These are phyloP conservation scores for Hamigera avellanea DNA, from an alignment of 495 filamentous ascomycete genomes.

Conservation along the genomic window DNA sequence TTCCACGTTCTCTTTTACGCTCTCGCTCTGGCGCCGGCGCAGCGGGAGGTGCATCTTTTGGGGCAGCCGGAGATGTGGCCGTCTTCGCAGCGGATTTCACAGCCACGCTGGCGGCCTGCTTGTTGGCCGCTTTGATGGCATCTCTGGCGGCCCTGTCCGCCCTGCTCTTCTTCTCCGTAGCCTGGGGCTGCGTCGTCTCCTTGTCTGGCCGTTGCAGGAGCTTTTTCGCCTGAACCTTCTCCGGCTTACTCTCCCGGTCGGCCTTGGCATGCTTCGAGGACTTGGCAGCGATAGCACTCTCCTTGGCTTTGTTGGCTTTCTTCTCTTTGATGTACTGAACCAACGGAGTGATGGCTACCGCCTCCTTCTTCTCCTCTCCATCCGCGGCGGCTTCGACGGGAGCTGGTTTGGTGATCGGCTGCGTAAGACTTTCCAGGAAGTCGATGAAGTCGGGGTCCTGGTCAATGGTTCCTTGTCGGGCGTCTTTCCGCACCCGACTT, in stretches of 20 bases:
- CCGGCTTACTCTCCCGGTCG: constrained; percentile 46
- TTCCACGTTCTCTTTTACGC: constrained; percentile 55
- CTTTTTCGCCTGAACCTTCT: constrained; percentile 44
- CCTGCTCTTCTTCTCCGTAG: constrained; percentile 39
- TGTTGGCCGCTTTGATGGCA: constrained; percentile 68
- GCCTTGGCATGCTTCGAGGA: constrained; percentile 45
- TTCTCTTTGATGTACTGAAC: constrained; percentile 85
- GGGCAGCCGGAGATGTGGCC: constrained; percentile 10
- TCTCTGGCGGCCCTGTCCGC: constrained; percentile 58
- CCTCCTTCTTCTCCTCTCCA: constrained; percentile 44
- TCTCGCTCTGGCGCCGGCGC: constrained; percentile 25
- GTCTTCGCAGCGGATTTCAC: constrained; percentile 13
- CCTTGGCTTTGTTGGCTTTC: constrained; percentile 79
- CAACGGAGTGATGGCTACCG: constrained; percentile 71
- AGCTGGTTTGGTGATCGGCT: constrained; percentile 49
- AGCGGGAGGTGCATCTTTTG: constrained; percentile 19
- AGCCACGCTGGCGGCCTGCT: constrained; percentile 38
- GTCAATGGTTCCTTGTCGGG: constrained; percentile 86
- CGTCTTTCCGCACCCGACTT: constrained; percentile 56
- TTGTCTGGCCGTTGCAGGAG: constrained; percentile 31
- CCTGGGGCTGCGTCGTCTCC: constrained; percentile 22
- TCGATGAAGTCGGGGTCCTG: constrained; percentile 90
- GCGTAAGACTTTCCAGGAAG: constrained; percentile 79
- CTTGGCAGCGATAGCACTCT: constrained; percentile 37
- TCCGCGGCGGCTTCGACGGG: constrained; percentile 41